Conservation (phyloP, 2,329 filamentous ascomycete species). For the Ophidiomyces ophidiicola region DNA sequence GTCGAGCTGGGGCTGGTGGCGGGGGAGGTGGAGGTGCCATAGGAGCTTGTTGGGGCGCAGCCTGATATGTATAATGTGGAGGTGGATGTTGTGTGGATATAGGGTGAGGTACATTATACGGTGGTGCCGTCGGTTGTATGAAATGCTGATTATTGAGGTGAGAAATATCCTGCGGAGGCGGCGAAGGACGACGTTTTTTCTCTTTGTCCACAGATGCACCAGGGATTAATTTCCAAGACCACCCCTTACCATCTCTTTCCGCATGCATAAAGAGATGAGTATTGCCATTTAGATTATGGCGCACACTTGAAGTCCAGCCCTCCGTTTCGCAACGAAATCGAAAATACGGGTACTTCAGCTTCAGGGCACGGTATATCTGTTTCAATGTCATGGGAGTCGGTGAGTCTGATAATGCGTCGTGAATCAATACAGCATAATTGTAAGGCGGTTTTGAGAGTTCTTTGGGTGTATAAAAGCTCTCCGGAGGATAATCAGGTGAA, state of each 20-base stretch:
- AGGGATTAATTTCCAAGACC: conserved; percentile 50
- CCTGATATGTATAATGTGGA: conserved; percentile 17
- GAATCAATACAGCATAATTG: conserved; percentile 53
- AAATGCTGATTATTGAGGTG: conserved; percentile 28
- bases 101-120: conserved; percentile 21
- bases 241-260: conserved; percentile 51
- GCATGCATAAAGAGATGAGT: conserved; percentile 48
- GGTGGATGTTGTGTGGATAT: conserved; percentile 14
- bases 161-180: conserved; percentile 24
- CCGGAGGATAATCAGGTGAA: conserved; percentile 49
- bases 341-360: conserved; percentile 50
- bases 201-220: conserved; percentile 50
- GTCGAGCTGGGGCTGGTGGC: conserved; percentile 2
- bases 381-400: conserved; percentile 49
- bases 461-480: conserved; percentile 49
- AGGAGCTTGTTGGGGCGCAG: conserved; percentile 3
- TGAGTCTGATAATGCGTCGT: conserved; percentile 49
- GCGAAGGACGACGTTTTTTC: conserved; percentile 39
- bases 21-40: conserved; percentile 11
- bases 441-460: conserved; percentile 50
- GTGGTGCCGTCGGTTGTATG: conserved; percentile 26
- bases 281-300: conserved; percentile 50
- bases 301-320: conserved; percentile 56
- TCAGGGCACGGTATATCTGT: conserved; percentile 53
- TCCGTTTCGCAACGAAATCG: conserved; percentile 51